Conservation (phyloP, 2,329 filamentous ascomycete genomes). For the Hirsutella minnesotensis region DNA sequence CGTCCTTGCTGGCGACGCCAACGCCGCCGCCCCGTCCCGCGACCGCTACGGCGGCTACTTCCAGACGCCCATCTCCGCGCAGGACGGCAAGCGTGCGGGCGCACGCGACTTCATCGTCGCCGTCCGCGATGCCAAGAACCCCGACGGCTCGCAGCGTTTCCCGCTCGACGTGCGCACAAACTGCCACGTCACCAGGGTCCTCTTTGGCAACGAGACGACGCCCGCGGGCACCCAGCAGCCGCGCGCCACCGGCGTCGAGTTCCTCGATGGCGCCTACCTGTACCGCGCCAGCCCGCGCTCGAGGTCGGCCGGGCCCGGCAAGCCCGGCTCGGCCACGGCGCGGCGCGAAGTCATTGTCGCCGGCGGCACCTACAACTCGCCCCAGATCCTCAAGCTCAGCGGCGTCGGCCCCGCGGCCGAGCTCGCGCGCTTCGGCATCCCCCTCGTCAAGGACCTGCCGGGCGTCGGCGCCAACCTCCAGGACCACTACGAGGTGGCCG, state of each 20-base stretch:
- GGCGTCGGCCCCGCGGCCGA: conserved; percentile 30
- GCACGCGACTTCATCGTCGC: conserved; percentile 36
- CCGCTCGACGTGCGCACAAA: conserved; percentile 11
- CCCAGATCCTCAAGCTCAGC: conserved; percentile 32
- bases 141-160: conserved; percentile 4
- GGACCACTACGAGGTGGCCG: conserved; percentile 16
- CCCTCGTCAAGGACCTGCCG: conserved; percentile 42
- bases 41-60: conserved; percentile 32
- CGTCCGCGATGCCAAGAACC: conserved; percentile 12
- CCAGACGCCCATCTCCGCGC: conserved; percentile 33
- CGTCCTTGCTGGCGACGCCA: conserved; percentile 36
- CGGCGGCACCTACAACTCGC: conserved; percentile 33
- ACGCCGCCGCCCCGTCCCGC: conserved; percentile 29
- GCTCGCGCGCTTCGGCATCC: conserved; percentile 30
- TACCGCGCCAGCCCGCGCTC: conserved; percentile 31
- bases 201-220: conserved; percentile 14
- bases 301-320: conserved; percentile 11
- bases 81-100: conserved; percentile 28
- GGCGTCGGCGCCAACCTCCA: conserved; percentile 47
- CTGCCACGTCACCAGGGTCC: conserved; percentile 22
- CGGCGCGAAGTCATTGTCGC: conserved; percentile 34
- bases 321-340: conserved; percentile 18
- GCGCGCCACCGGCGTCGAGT: conserved; percentile 30
- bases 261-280: conserved; percentile 25
- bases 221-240: conserved; percentile 11